Conservation (phyloP, 495 filamentous ascomycete genomes). For the Wilcoxina mikolae region DNA sequence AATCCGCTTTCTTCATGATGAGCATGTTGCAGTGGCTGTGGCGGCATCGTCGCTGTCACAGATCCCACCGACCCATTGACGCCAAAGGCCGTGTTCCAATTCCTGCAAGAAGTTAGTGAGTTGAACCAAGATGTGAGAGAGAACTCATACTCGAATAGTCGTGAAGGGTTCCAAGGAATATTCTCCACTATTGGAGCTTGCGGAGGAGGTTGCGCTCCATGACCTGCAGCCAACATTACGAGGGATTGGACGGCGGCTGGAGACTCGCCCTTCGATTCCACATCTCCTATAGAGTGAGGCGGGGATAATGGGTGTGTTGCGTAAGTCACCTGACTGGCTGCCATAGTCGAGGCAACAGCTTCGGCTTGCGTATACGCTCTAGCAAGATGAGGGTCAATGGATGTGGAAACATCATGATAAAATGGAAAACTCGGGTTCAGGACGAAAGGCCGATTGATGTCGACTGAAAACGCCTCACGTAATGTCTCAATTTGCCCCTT, state of each 20-base stretch:
- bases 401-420: slow-evolving; percentile 29
- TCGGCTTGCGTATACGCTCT: slow-evolving; percentile 34
- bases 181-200: slow-evolving; percentile 35
- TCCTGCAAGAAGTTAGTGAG: slow-evolving; percentile 11
- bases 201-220: slow-evolving; percentile 36
- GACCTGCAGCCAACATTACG: slow-evolving; percentile 55
- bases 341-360: slow-evolving; percentile 33
- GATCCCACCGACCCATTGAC: slow-evolving; percentile 26
- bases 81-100: slow-evolving; percentile 30
- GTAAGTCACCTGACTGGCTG: slow-evolving; percentile 57
- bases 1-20: slow-evolving; percentile 24
- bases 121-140: not conserved
- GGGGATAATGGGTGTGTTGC: slow-evolving; percentile 64
- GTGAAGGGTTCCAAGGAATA: slow-evolving; percentile 74
- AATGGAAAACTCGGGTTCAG: slow-evolving; percentile 78
- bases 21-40: not conserved
- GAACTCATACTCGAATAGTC: slow-evolving; percentile 75
- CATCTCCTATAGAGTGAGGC: slow-evolving; percentile 59
- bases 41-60: slow-evolving; percentile 15
- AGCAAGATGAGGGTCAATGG: slow-evolving; percentile 48
- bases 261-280: slow-evolving; percentile 68
- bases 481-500: slow-evolving; percentile 81
- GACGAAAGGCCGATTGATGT: slow-evolving; percentile 71
- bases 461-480: slow-evolving; percentile 82
- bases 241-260: slow-evolving; percentile 56